A percentile compares a stretch with the other conserved stretches of the same genome.
phyloP scores from a whole-genome alignment of 306 rosid species.

The Prunus armeniaca region DNA sequence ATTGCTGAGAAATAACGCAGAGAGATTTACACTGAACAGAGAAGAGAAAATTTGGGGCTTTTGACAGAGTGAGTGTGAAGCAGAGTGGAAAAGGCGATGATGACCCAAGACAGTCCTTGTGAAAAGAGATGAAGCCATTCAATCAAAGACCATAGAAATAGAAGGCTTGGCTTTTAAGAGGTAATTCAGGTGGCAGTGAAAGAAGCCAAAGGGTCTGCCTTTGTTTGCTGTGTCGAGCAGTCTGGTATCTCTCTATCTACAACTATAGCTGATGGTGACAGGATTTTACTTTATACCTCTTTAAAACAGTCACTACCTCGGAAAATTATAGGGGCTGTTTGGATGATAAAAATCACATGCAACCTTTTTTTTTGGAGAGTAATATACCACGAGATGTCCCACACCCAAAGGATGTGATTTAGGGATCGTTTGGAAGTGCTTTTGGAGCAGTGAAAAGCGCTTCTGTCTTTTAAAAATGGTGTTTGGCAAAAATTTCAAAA shows the following conservation, averaged over 20 bases:
- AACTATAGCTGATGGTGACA: background rate
- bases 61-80: conserved; percentile 35
- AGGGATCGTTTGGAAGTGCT: too few species aligned
- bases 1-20: background rate
- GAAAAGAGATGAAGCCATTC: conserved; percentile 69
- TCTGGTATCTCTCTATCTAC: background rate
- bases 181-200: conserved; percentile 10
- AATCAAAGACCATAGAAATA: conserved; percentile 29
- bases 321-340: background rate
- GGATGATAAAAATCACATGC: background rate
- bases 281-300: background rate
- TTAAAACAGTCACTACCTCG: background rate
- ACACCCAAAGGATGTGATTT: too few species aligned
- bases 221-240: background rate
- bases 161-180: background rate
- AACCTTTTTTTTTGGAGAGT: too few species aligned
- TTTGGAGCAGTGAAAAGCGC: too few species aligned
- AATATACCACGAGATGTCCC: too few species aligned
- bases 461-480: too few species aligned
- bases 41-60: conserved; percentile 52
- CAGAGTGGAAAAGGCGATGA: conserved; percentile 51
- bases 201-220: conserved; percentile 2
- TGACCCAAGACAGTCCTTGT: conserved; percentile 48
- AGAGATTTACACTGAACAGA: conserved; percentile 47
- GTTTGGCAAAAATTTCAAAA: too few species aligned